Evolutionary conservation across 371 early-diverging fungal genomes (phyloP).

Genomic region (Syncephalastrum contaminatum): DNA sequence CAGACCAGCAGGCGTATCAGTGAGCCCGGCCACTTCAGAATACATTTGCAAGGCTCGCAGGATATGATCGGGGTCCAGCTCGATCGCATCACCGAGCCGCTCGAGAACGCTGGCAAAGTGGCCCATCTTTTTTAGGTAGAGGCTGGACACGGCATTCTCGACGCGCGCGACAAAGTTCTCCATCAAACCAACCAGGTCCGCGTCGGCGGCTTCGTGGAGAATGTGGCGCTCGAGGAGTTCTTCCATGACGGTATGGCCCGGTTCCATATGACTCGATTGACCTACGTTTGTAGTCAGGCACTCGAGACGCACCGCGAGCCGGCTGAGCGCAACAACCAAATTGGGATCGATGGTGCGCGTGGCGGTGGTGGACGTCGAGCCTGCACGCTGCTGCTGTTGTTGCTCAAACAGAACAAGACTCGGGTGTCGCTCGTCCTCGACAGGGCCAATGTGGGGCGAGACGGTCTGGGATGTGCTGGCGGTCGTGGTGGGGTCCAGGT

Average conservation of each 20-base stretch:
- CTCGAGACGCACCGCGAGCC: conserved; percentile 56
- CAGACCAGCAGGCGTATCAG: too few species aligned
- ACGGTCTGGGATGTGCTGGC: conserved; percentile 1
- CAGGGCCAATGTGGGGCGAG: conserved; percentile 2
- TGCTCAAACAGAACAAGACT: too few species aligned
- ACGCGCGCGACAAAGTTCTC: conserved; percentile 62
- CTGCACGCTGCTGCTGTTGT: too few species aligned
- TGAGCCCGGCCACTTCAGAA: conserved; percentile 24
- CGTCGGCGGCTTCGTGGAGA: conserved; percentile 56
- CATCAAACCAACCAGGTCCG: conserved; percentile 54
- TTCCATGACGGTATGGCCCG: neutral
- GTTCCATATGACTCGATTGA: neutral
- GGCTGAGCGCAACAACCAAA: conserved; percentile 40
- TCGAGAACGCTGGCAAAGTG: conserved; percentile 48
- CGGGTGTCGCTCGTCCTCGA: too few species aligned
- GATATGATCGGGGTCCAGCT: conserved; percentile 49
- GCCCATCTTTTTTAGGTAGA: conserved; percentile 49
- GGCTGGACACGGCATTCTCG: conserved; percentile 56
- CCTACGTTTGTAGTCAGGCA: conserved; percentile 42
- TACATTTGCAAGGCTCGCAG: conserved; percentile 57
- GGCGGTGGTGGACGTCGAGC: too few species aligned
- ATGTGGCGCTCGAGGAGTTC: conserved; percentile 34
- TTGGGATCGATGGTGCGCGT: conserved; percentile 36
- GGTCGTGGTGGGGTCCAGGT: neutral
- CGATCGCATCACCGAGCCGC: conserved; percentile 46